Evolutionary conservation across 108 stramenopile genomes (phyloP).

Genomic region (Cyclostephanos invisitatus): DNA sequence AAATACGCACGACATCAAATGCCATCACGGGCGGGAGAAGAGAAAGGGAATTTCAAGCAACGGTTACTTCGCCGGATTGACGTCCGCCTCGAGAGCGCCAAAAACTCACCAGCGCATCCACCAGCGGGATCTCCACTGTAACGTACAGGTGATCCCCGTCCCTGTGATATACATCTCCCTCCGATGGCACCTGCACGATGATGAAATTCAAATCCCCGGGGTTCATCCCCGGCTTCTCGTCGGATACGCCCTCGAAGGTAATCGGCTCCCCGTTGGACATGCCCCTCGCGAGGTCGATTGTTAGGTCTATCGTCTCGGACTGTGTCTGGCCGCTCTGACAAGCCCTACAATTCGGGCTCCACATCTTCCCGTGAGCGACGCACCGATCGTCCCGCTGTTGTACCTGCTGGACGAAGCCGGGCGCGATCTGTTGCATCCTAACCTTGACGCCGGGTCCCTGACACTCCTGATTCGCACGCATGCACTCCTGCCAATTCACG

Average conservation of each 20-base stretch:
- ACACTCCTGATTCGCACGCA: constrained; percentile 83
- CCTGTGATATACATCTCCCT: constrained; percentile 67
- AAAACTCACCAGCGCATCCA: constrained; percentile 84
- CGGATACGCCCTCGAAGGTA: constrained; percentile 87
- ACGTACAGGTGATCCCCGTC: constrained; percentile 88
- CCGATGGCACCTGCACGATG: constrained; percentile 49
- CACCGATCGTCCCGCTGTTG: constrained; percentile 92
- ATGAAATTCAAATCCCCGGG: constrained; percentile 84
- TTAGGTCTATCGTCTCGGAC: constrained; percentile 92
- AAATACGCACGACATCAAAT: not conserved
- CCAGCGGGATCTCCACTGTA: constrained; percentile 86
- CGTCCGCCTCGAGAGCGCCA: not conserved
- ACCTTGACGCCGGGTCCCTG: constrained; percentile 90
- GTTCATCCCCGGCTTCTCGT: constrained; percentile 88
- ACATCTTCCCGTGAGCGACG: constrained; percentile 92
- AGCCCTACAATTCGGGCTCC: constrained; percentile 79
- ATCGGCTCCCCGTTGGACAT: constrained; percentile 82
- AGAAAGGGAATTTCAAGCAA: not conserved
- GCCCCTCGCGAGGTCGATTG: constrained; percentile 87
- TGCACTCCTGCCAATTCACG: constrained; percentile 91
- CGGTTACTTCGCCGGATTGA: not conserved
- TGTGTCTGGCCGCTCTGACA: constrained; percentile 93
- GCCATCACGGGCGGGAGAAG: not conserved
- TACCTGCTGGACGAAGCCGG: constrained; percentile 98
- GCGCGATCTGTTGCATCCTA: constrained; percentile 93